Base-by-base conservation (phyloP, 768 basidiomycete species). In the Russula foetens region DNA sequence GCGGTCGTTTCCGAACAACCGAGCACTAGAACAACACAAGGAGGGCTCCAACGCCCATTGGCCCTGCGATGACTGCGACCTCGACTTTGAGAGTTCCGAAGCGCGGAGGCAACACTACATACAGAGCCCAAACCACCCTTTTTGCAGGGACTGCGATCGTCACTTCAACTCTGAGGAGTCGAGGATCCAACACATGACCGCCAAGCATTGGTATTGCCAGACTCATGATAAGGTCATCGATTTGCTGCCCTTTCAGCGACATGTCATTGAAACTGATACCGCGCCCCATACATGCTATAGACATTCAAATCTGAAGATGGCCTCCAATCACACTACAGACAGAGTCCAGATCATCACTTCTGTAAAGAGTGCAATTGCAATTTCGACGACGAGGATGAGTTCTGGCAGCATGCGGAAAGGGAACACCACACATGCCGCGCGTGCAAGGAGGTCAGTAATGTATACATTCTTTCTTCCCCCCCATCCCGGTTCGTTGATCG, bases 31-130 rank as follows among this genome's bases (percentile, higher is more conserved):
- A 41, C 71, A 73, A 46, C 74, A 74, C 56, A 21, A 50, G 29
- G 47, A 64, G 19, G 54, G 65, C 54, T 74, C 73, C 11, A 29
- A 26, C 29, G 59, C 3, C 17, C 84, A 85, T 59, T 60, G 79
- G 61, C 29, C 73, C 43, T 86, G 85, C 65, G 4, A 69, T 12
- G 66, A 71, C 11, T 86, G 84, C 62, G 52, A 74, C 0, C 24
- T 38, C 9, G 82, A 84, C 63, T 85, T 85, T 35, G 19, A 4
- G 7, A 57, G 28, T 33, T 14, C 15, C 15, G 12, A 38, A 0
- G 33, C 21, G 7, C 56, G n/a, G 17, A 19, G 14, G 12, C 26
- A 53, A 7, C 60, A 62, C 28, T 47, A 41, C 23, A 11, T 7
- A 3, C 26, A 47, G 17, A 48, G 44, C 23, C 3, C 0, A n/a